Evolutionary conservation across 1,139 yeast genomes (phyloP).

Genomic region (Suhomyces yuchorum): DNA sequence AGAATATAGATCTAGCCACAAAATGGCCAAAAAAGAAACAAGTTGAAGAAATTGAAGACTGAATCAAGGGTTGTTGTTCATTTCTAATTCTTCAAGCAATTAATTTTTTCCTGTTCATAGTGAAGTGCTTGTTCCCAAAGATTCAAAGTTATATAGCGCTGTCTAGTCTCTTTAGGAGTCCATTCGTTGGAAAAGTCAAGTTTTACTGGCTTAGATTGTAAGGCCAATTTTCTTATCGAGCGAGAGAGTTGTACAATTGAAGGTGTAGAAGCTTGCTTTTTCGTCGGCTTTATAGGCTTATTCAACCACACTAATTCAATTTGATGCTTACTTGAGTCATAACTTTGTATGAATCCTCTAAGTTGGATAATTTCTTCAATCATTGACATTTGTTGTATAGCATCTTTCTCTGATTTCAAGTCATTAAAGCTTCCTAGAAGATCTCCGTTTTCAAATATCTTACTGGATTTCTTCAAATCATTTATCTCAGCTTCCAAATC

Average conservation of each 20-base stretch:
- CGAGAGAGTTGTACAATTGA: not conserved
- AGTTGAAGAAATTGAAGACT: not conserved
- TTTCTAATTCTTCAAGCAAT: not conserved
- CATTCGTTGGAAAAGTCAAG: slow-evolving; percentile 19
- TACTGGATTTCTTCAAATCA: slow-evolving; percentile 20
- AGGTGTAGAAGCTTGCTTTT: not conserved
- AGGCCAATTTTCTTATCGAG: slow-evolving; percentile 7
- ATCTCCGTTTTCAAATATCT: slow-evolving; percentile 20
- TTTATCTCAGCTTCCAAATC: slow-evolving; percentile 24
- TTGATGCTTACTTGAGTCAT: slow-evolving; percentile 1
- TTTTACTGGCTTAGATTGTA: slow-evolving; percentile 13
- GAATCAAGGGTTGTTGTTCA: not conserved
- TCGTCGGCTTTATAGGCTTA: slow-evolving; percentile 11
- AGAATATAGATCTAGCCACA: slow-evolving; percentile 65
- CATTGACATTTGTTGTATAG: slow-evolving; percentile 31
- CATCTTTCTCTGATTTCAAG: slow-evolving; percentile 37
- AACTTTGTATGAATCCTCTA: slow-evolving; percentile 25
- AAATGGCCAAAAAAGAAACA: slow-evolving; percentile 67
- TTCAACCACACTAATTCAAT: slow-evolving; percentile 26
- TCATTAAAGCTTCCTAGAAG: slow-evolving; percentile 23
- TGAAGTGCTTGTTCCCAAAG: slow-evolving; percentile 14
- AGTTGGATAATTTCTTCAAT: slow-evolving; percentile 42
- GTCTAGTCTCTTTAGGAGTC: slow-evolving; percentile 25
- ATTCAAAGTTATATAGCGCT: slow-evolving; percentile 22
- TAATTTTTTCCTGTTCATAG: slow-evolving; percentile 1